These are phyloP conservation scores for Metarhizium humberi DNA, from an alignment of 2,329 filamentous ascomycete species.

Conservation along the genomic window DNA sequence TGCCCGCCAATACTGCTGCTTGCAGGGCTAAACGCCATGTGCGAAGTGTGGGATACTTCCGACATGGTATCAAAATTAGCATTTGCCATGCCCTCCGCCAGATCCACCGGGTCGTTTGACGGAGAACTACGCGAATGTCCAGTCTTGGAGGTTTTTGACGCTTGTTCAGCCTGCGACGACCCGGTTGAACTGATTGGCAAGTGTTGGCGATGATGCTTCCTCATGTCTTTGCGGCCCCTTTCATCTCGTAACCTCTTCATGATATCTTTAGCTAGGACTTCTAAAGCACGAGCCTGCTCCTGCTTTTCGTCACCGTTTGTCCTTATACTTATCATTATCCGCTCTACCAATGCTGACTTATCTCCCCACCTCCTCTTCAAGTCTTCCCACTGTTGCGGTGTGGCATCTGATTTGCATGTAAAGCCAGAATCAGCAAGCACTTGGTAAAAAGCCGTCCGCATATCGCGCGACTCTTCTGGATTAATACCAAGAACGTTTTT, in stretches of 20 bases:
- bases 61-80: constrained; percentile 15
- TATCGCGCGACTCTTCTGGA: constrained; percentile 40
- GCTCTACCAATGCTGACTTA: constrained; percentile 44
- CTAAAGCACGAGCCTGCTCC: constrained; percentile 54
- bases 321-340: constrained; percentile 32
- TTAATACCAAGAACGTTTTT: constrained; percentile 49
- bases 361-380: constrained; percentile 61
- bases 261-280: constrained; percentile 65
- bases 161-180: not conserved
- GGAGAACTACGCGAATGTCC: constrained; percentile 11
- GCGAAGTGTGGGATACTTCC: constrained; percentile 14
- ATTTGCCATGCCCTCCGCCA: constrained; percentile 12
- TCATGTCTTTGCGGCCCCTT: constrained; percentile 41
- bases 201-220: not conserved
- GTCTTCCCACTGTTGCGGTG: constrained; percentile 60
- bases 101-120: constrained; percentile 8
- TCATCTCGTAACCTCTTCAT: constrained; percentile 69
- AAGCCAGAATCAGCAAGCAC: constrained; percentile 58
- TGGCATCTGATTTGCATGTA: constrained; percentile 64
- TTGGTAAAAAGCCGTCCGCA: constrained; percentile 57
- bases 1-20: constrained; percentile 11
- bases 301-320: constrained; percentile 41
- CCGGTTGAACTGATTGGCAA: constrained; percentile 2
- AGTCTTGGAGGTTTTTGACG: constrained; percentile 4
- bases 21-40: constrained; percentile 14